A percentile compares a stretch with the other conserved stretches of the same genome.
phyloP scores from a whole-genome alignment of 306 rosid species.

The Malus fusca region DNA sequence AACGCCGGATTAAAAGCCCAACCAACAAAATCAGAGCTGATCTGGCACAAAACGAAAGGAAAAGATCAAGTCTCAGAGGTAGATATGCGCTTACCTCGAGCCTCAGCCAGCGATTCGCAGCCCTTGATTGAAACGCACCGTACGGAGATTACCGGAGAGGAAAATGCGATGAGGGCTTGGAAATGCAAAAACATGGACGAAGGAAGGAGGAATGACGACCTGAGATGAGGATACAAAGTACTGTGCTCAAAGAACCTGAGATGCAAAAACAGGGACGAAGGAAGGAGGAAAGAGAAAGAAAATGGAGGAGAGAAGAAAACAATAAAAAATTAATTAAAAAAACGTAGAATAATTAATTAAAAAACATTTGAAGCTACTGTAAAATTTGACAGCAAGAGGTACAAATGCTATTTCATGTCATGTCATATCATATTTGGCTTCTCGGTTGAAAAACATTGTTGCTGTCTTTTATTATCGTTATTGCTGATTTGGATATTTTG shows the following conservation, averaged over 20 bases:
- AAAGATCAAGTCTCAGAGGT: background rate
- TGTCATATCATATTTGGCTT: too few species aligned
- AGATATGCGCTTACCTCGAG: slow-evolving; percentile 52
- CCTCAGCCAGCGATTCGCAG: slow-evolving; percentile 61
- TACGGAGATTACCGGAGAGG: background rate
- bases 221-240: background rate
- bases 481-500: too few species aligned
- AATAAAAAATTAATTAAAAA: too few species aligned
- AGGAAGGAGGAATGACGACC: background rate
- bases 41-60: background rate
- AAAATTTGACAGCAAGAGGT: too few species aligned
- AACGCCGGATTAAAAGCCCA: background rate
- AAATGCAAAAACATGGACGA: background rate
- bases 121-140: slow-evolving; percentile 18
- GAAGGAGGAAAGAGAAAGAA: too few species aligned
- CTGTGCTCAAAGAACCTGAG: too few species aligned
- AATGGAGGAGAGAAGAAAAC: too few species aligned
- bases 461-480: too few species aligned
- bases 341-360: too few species aligned
- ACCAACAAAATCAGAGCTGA: background rate
- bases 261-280: too few species aligned
- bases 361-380: too few species aligned
- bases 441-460: rapidly evolving
- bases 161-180: background rate
- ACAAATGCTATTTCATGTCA: too few species aligned